phyloP scores from a whole-genome alignment of 441 rosid genomes.

The Populus hybrid region DNA sequence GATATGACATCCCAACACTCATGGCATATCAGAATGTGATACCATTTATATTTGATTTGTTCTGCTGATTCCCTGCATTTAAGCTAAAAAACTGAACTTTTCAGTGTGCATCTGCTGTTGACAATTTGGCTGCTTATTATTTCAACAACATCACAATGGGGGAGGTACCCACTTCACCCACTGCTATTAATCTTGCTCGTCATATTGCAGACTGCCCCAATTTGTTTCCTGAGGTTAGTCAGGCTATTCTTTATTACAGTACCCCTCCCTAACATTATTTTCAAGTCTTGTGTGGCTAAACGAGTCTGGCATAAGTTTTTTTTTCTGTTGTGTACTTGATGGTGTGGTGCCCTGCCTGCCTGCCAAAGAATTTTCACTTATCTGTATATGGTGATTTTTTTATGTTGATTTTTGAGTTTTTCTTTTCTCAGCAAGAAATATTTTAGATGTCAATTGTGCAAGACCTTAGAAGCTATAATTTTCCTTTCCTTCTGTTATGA shows the following conservation, averaged over 20 bases:
- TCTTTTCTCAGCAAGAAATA: background rate
- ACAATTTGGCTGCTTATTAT: slow-evolving; percentile 91
- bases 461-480: background rate
- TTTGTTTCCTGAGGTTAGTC: slow-evolving; percentile 89
- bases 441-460: background rate
- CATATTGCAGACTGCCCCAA: slow-evolving; percentile 86
- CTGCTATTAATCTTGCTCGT: slow-evolving; percentile 74
- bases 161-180: slow-evolving; percentile 72
- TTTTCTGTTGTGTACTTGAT: background rate
- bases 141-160: slow-evolving; percentile 95
- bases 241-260: slow-evolving; percentile 3
- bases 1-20: background rate
- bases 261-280: background rate
- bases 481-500: background rate
- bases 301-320: background rate
- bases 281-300: background rate
- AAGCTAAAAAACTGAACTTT: slow-evolving; percentile 12
- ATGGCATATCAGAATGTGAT: background rate
- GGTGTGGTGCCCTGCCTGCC: background rate
- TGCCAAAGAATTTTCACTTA: background rate
- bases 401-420: background rate
- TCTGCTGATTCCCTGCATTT: slow-evolving; percentile 6
- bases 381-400: background rate
- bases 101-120: slow-evolving; percentile 97
- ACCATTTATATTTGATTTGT: background rate